Evolutionary conservation across 805 yeast genomes (phyloP).

Genomic region (Zygosaccharomyces siamensis): DNA sequence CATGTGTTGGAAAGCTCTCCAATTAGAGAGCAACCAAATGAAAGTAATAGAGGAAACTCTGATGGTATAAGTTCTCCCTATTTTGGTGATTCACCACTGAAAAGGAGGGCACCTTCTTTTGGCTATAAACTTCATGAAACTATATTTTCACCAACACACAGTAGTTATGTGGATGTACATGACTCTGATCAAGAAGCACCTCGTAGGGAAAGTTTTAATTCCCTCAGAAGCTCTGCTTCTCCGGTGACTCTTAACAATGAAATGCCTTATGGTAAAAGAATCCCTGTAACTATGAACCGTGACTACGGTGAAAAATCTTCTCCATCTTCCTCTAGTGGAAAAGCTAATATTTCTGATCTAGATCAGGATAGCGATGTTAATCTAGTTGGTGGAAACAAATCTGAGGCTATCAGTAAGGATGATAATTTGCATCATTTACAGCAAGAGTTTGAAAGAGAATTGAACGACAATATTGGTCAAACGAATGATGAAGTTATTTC

Average conservation of each 20-base stretch:
- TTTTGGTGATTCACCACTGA: conserved; percentile 12
- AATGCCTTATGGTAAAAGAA: not conserved
- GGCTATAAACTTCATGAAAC: not conserved
- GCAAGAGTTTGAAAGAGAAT: conserved; percentile 7
- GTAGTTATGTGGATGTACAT: conserved; percentile 2
- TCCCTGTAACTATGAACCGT: not conserved
- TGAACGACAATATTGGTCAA: conserved; percentile 8
- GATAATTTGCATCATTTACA: conserved; percentile 3
- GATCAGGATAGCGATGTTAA: conserved; percentile 23
- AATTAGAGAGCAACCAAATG: conserved; percentile 1
- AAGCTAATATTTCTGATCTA: conserved; percentile 18
- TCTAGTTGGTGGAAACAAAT: conserved; percentile 12
- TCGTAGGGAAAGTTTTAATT: not conserved
- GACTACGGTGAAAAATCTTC: not conserved
- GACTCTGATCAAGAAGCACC: not conserved
- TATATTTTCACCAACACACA: not conserved
- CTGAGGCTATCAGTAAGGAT: not conserved
- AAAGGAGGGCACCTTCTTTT: conserved; percentile 6
- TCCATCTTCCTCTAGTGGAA: conserved; percentile 1
- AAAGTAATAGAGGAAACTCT: not conserved
- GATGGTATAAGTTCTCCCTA: conserved; percentile 13
- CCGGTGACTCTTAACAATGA: conserved; percentile 3
- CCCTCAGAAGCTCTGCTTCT: not conserved
- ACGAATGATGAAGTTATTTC: not conserved
- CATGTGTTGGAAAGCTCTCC: conserved; percentile 20